Base-by-base conservation (phyloP, 257 asterid genomes). In the Solanum raphanifolium region DNA sequence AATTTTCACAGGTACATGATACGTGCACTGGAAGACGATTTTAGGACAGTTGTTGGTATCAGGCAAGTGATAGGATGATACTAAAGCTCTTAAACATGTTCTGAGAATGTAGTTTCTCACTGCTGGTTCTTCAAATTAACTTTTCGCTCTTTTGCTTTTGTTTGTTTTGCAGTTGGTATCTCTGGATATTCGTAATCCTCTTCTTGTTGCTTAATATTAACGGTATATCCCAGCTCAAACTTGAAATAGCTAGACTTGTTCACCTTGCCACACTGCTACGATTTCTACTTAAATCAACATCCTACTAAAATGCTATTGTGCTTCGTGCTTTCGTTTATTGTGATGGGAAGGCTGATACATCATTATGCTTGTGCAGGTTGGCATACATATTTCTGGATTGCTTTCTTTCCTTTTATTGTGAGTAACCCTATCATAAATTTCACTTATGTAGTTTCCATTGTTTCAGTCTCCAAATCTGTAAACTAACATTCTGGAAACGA, bases 1-100 rank as follows among this genome's bases (percentile, higher is more conserved):
- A 93, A 97, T 93, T 97, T 97, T 87, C 98, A 97, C 91, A 94
- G 95, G 89, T 97, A 97, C 91, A 96, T 97, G 98, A 92, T 95
- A 34, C 99, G 99, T 84, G 99, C 99, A 65, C 88, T 97, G 35
- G 99, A 97, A 94, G 99, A 90, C 65, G 99, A 97, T 94, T 97
- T 97, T 91, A 96, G 91, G 90, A 92, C 34, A 83, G 99, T 97
- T 88, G 99, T 97, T 58, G 99, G 99, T 89, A 97, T 97, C 88
- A 96, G 99, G 99, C 91, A 92, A 92, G 93, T 90, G 35, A 87
- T 84, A 73, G 7, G 43, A 48, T 81, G 85, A 81, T 81, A 1
- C 39, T 81, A 43, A 27, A 43, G 25, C 66, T 79, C 65, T 13
- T 27, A 41, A 0, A 9, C 20, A 8, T 81, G 9, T 81, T 46